phyloP scores from a whole-genome alignment of 140 eudicot genomes.

The Cichorium intybus region DNA sequence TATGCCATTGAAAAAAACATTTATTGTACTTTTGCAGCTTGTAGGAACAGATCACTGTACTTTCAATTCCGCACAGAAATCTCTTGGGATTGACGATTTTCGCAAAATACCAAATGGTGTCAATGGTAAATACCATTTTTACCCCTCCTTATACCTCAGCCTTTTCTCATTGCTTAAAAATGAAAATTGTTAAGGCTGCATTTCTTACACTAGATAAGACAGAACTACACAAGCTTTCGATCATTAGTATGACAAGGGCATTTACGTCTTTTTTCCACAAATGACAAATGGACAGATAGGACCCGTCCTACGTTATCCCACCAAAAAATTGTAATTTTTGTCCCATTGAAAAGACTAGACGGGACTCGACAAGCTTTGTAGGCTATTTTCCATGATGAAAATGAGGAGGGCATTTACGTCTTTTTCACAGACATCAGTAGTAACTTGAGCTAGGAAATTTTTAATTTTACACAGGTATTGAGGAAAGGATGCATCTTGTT shows the following conservation, averaged over 20 bases:
- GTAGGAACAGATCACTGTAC: conserved; percentile 99
- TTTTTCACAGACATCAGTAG: too few relatives aligned
- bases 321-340: too few relatives aligned
- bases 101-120: conserved; percentile 98
- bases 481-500: conserved; percentile 98
- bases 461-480: conserved; percentile 63
- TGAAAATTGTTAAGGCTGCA: neutral
- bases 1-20: neutral
- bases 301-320: too few relatives aligned
- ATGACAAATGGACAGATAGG: too few relatives aligned
- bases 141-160: conserved; percentile 1
- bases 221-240: neutral
- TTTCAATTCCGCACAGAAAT: conserved; percentile 83
- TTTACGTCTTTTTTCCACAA: neutral
- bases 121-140: conserved; percentile 52
- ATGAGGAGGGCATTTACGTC: too few relatives aligned
- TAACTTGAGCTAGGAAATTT: neutral
- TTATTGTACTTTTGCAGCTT: conserved; percentile 56
- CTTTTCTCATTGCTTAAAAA: neutral
- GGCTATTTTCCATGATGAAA: too few relatives aligned
- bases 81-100: conserved; percentile 80
- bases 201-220: too few relatives aligned
- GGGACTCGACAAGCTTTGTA: too few relatives aligned
- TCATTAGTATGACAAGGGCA: neutral
- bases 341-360: too few relatives aligned